A percentile compares a stretch with the other conserved stretches of the same genome.
Evolutionary conservation across 202 grass and related monocot genomes (phyloP).

Genomic region (Schoenoplectus tabernaemontani): DNA sequence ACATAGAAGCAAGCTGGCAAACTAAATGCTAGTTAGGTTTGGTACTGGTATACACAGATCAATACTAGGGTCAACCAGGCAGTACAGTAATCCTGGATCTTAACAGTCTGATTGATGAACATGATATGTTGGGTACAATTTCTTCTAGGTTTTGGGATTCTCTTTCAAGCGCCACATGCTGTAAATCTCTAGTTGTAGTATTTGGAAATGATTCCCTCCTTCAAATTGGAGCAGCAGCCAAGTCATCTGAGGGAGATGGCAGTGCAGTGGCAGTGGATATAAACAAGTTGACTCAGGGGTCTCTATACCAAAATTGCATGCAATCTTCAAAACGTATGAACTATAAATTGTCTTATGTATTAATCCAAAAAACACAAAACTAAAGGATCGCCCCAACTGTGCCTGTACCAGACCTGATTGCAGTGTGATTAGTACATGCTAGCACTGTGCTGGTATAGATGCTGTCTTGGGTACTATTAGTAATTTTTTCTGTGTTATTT

Average conservation of each 20-base stretch:
- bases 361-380: not conserved
- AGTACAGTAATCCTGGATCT: not conserved
- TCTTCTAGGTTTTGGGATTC: slow-evolving; percentile 73
- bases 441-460: not conserved
- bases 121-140: not conserved
- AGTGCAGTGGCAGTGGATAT: slow-evolving; percentile 40
- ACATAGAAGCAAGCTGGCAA: not conserved
- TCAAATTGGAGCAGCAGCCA: slow-evolving; percentile 65
- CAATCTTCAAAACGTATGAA: slow-evolving; percentile 82
- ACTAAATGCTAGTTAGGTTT: not conserved
- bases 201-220: slow-evolving; percentile 61
- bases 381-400: not conserved
- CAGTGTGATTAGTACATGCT: not conserved
- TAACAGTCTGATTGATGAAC: not conserved
- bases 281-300: slow-evolving; percentile 50
- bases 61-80: not conserved
- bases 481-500: not conserved
- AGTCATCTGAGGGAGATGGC: slow-evolving; percentile 33
- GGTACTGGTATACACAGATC: not conserved
- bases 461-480: not conserved
- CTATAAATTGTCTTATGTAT: slow-evolving; percentile 26
- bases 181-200: slow-evolving; percentile 82
- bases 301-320: slow-evolving; percentile 51
- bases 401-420: not conserved
- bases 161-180: slow-evolving; percentile 61